phyloP scores from a whole-genome alignment of 208 protist genomes.

The Tetramitus jugosus region DNA sequence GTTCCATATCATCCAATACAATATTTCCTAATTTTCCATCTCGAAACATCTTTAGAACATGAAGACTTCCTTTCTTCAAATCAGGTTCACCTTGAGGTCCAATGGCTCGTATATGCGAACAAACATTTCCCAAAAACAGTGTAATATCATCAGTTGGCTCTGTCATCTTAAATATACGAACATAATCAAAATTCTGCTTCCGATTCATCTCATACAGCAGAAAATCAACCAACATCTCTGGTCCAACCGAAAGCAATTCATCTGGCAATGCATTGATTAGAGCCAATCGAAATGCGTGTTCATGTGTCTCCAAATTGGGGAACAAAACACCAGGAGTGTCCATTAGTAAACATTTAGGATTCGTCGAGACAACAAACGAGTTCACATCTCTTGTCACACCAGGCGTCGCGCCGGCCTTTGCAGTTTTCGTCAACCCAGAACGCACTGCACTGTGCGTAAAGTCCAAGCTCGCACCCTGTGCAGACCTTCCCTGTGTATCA shows the following conservation, averaged over 20 bases:
- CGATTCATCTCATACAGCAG: slow-evolving; percentile 33
- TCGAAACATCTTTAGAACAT: too few species aligned
- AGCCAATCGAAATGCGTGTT: slow-evolving; percentile 22
- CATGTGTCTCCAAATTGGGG: slow-evolving; percentile 20
- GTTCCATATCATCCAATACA: too few species aligned
- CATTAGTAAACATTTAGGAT: slow-evolving; percentile 28
- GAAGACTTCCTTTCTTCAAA: not conserved
- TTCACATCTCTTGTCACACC: slow-evolving; percentile 32
- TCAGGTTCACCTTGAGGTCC: not conserved
- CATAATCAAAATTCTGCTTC: slow-evolving; percentile 16
- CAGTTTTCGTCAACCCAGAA: not conserved
- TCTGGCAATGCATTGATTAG: slow-evolving; percentile 28
- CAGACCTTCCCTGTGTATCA: slow-evolving; percentile 30
- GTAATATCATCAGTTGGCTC: not conserved
- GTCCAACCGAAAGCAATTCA: not conserved
- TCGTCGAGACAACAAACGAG: slow-evolving; percentile 26
- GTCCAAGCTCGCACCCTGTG: slow-evolving; percentile 18
- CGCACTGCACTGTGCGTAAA: not conserved
- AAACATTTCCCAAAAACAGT: not conserved
- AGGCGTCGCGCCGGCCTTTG: slow-evolving; percentile 31
- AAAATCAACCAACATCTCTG: slow-evolving; percentile 16
- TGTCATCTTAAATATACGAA: not conserved
- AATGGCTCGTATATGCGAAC: not conserved
- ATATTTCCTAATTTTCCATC: too few species aligned
- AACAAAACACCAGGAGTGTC: slow-evolving; percentile 39